Evolutionary conservation across 495 filamentous ascomycete genomes (phyloP), one percentile per base, ranked within the genome.

Genomic region (Penicillium lividum): DNA sequence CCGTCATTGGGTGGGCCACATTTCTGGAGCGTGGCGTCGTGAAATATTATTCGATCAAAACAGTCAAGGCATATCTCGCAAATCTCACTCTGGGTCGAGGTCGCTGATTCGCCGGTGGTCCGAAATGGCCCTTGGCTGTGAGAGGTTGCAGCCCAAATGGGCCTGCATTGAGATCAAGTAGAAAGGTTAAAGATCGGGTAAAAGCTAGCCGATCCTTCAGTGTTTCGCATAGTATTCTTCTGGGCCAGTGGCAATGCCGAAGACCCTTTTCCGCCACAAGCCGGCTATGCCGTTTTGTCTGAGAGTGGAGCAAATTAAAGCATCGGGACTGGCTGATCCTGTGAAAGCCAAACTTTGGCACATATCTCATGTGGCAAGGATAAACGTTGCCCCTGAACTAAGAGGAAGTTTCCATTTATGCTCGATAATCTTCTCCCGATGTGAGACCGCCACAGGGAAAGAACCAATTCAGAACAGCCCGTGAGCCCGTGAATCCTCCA

Each of bases 1-100:
- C 34, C 51, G 51, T 54, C 57, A 59, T 51, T 59, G 51, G 51
- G 42, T 53, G 56, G 56, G 31, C 33, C 40, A 11, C 30, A 31
- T 9, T 7, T 3, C 8, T 27, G 1, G 15, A 27, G 27, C 18
- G 27, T 15, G 44, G 18, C 9, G 22, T 28, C 27, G 25, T 30
- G 27, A 15, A 49, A 49, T 31, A 33, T 3, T 16, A 29, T 49
- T 28, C 46, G 46, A 49, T 33, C 22, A 2, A 8, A 33, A 33
- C 4, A 29, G 10, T 22, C 13, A 25, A 5, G 10, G 6, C 7
- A 1, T 13, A 31, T 49, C 46, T 31, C 3, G 13, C 28, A 2
- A 33, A 49, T 30, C 31, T 7, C 2, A 31, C 28, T 8, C 27
- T 11, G 27, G 7, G 11, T 29, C 3, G 7, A 2, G 13, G 15